Evolutionary conservation across 345 rosid genomes (phyloP).

Genomic region (Stellera chamaejasme): DNA sequence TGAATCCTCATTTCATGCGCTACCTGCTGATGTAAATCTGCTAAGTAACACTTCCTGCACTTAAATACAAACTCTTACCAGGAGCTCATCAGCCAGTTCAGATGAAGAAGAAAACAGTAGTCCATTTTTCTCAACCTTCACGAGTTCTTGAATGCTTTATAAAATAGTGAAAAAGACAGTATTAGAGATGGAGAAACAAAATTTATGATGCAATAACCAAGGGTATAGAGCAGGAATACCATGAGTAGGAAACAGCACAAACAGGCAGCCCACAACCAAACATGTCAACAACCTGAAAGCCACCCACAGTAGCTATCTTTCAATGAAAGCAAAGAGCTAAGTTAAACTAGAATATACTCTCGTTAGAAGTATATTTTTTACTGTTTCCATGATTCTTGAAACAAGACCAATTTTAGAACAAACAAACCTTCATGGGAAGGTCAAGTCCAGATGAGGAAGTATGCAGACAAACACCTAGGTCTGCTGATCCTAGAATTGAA

Average conservation of each 20-base stretch:
- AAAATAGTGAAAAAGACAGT: neutral
- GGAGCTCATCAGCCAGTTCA: slow-evolving; percentile 75
- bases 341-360: slow-evolving; percentile 1
- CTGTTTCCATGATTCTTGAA: neutral
- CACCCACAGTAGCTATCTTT: slow-evolving; percentile 8
- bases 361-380: neutral
- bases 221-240: slow-evolving; percentile 31
- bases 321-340: neutral
- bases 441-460: slow-evolving; percentile 96
- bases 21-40: neutral
- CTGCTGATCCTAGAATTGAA: slow-evolving; percentile 58
- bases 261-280: slow-evolving; percentile 97
- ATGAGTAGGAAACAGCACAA: slow-evolving; percentile 91
- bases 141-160: slow-evolving; percentile 81
- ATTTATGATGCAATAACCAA: neutral
- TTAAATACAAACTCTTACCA: slow-evolving; percentile 36
- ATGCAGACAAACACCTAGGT: slow-evolving; percentile 93
- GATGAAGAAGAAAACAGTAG: slow-evolving; percentile 94
- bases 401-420: neutral
- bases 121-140: slow-evolving; percentile 70
- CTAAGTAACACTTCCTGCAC: neutral
- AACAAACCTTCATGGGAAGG: slow-evolving; percentile 88
- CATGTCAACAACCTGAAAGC: slow-evolving; percentile 91
- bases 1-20: too few relatives aligned
- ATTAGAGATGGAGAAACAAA: slow-evolving; percentile 1